Evolutionary conservation across 768 basidiomycete genomes (phyloP).

Genomic region (Tylopilus sp.): DNA sequence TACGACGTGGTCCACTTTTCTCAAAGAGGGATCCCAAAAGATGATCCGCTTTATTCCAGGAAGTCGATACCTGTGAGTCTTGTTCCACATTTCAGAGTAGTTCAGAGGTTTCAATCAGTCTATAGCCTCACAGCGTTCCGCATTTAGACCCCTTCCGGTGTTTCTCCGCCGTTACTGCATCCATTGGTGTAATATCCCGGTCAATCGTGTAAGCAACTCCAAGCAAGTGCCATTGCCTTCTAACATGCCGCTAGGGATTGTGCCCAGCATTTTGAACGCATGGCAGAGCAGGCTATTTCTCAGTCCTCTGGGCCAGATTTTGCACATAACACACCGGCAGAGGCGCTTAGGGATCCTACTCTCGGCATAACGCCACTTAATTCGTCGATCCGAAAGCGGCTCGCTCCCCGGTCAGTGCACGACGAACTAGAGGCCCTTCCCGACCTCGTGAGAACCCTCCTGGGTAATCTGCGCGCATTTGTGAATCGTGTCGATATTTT

Average conservation of each 20-base stretch:
- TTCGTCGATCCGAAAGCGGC: background rate
- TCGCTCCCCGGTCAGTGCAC: background rate
- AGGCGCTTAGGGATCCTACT: background rate
- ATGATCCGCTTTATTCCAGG: background rate
- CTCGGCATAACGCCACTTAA: background rate
- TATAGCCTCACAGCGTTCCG: background rate
- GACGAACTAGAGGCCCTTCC: background rate
- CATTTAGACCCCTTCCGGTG: background rate
- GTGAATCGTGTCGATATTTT: conserved; percentile 8
- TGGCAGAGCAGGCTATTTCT: conserved; percentile 1
- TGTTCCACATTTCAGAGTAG: background rate
- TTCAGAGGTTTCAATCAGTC: background rate
- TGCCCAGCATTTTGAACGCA: conserved; percentile 3
- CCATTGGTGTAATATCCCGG: conserved; percentile 3
- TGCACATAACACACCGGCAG: background rate
- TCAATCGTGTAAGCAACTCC: conserved; percentile 3
- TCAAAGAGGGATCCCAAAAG: background rate
- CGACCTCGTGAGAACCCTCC: background rate
- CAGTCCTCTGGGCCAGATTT: background rate
- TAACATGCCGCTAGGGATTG: conserved; percentile 8
- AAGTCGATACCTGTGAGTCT: conserved; percentile 8
- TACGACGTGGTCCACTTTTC: background rate
- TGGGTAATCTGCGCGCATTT: conserved; percentile 12
- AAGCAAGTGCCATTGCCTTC: background rate
- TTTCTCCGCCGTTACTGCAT: conserved; percentile 4